Percentiles rank a stretch among this genome's conserved stretches.
These are phyloP conservation scores for Eleusine indica DNA, from an alignment of 176 grass and related monocot species.

Conservation along the genomic window DNA sequence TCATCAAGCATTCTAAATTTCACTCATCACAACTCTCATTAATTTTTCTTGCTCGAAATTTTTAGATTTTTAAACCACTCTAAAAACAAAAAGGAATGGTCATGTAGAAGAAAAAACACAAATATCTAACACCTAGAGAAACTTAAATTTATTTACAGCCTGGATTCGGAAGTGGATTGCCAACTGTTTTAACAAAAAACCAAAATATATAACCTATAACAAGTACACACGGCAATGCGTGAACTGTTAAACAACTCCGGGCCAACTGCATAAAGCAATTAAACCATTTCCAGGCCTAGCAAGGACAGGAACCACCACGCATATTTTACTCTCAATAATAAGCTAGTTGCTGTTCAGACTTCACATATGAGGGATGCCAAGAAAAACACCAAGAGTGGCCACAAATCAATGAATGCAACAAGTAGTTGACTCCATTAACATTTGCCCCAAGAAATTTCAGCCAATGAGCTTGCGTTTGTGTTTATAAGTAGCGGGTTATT, in stretches of 20 bases:
- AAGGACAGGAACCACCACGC: conserved; percentile 22
- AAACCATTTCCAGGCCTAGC: conserved; percentile 27
- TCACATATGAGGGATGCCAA: conserved; percentile 38
- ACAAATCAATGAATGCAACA: conserved; percentile 24
- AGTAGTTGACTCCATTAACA: conserved; percentile 53
- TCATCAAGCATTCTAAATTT: no score
- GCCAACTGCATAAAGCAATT: conserved; percentile 35
- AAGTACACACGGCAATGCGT: conserved; percentile 26
- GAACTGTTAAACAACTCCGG: conserved; percentile 35
- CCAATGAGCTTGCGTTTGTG: conserved; percentile 3
- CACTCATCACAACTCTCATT: no score
- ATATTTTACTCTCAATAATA: conserved; percentile 44
- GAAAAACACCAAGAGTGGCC: conserved; percentile 25
- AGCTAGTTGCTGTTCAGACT: conserved; percentile 45
- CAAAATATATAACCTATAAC: not conserved
- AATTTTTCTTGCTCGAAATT: no score
- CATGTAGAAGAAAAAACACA: no score
- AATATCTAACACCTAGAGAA: not conserved
- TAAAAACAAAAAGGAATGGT: no score
- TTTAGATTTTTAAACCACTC: no score
- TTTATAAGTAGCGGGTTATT: conserved; percentile 41
- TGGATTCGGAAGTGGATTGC: conserved; percentile 8
- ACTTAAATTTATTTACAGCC: not conserved
- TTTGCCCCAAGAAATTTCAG: conserved; percentile 44
- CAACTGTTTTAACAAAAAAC: conserved; percentile 11